Evolutionary conservation across 306 rosid species (phyloP).

Genomic region (Albizia julibrissin): DNA sequence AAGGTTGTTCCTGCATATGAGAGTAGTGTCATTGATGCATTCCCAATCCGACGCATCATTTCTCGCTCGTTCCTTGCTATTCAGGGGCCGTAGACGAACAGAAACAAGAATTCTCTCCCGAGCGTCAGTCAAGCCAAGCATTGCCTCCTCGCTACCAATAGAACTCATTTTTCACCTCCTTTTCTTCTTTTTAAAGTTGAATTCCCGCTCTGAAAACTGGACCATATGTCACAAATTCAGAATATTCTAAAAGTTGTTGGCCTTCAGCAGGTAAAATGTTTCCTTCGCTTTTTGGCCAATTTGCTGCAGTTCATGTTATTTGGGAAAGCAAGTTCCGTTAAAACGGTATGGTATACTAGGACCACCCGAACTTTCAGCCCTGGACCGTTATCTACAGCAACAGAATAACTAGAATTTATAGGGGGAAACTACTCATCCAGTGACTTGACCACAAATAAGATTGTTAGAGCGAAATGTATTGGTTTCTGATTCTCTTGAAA

Average conservation of each 20-base stretch:
- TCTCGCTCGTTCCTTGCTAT: constrained; percentile 60
- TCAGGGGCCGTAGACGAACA: constrained; percentile 85
- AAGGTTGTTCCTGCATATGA: constrained; percentile 78
- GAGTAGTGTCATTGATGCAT: constrained; percentile 73
- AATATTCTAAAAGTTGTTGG: constrained; percentile 29
- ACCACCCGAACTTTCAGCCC: constrained; percentile 43
- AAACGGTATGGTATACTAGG: constrained; percentile 39
- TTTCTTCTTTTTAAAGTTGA: constrained; percentile 31
- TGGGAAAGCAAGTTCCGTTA: constrained; percentile 34
- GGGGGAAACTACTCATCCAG: constrained; percentile 31
- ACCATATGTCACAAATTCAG: constrained; percentile 33
- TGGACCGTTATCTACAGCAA: constrained; percentile 64
- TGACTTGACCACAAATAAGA: constrained; percentile 24
- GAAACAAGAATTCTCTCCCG: constrained; percentile 85
- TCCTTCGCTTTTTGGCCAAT: constrained; percentile 4
- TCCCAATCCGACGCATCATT: constrained; percentile 93
- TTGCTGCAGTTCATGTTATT: constrained; percentile 32
- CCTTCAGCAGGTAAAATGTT: background rate
- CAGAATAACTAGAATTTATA: constrained; percentile 48
- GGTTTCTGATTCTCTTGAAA: constrained; percentile 43
- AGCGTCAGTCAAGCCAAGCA: constrained; percentile 41
- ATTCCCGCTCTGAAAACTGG: constrained; percentile 39
- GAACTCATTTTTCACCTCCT: constrained; percentile 60
- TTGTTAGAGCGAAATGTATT: constrained; percentile 33
- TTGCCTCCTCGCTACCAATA: constrained; percentile 55